Conservation (phyloP, 164 flowering plant species). For the Magnolia sinica region DNA sequence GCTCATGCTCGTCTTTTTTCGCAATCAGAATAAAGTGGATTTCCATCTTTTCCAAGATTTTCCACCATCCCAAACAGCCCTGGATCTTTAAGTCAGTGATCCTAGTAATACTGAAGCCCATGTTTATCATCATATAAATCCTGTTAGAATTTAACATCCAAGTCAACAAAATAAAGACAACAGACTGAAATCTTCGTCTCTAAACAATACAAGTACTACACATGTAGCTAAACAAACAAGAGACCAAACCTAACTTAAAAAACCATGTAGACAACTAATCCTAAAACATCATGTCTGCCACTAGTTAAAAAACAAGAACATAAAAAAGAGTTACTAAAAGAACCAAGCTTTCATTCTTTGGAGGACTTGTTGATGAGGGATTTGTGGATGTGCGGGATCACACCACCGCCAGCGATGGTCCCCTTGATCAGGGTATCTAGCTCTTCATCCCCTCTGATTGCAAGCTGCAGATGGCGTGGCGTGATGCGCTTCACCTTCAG, state of each 20-base stretch:
- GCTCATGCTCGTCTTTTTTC: too few species aligned
- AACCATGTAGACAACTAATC: neutral
- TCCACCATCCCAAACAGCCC: too few species aligned
- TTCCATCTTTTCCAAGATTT: too few species aligned
- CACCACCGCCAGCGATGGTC: constrained; percentile 95
- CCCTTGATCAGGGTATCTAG: constrained; percentile 95
- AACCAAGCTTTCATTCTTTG: constrained; percentile 46
- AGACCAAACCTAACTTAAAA: neutral
- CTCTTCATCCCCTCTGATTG: constrained; percentile 96
- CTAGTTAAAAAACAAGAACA: neutral
- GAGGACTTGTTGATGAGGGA: constrained; percentile 90
- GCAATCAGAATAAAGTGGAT: too few species aligned
- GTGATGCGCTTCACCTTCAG: constrained; percentile 93
- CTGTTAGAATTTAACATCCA: neutral
- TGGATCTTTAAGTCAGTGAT: too few species aligned
- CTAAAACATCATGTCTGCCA: neutral
- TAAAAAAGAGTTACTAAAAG: neutral
- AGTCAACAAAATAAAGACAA: neutral
- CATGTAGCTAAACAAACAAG: neutral
- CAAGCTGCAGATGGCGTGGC: constrained; percentile 91
- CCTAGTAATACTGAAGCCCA: too few species aligned
- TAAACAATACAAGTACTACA: neutral
- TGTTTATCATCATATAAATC: too few species aligned
- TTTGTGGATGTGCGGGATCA: constrained; percentile 95
- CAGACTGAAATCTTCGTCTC: neutral